Percentiles rank a stretch among this genome's conserved stretches.
These are phyloP conservation scores for Thelonectria discophora DNA, from an alignment of 2,329 filamentous ascomycete genomes.

Conservation along the genomic window DNA sequence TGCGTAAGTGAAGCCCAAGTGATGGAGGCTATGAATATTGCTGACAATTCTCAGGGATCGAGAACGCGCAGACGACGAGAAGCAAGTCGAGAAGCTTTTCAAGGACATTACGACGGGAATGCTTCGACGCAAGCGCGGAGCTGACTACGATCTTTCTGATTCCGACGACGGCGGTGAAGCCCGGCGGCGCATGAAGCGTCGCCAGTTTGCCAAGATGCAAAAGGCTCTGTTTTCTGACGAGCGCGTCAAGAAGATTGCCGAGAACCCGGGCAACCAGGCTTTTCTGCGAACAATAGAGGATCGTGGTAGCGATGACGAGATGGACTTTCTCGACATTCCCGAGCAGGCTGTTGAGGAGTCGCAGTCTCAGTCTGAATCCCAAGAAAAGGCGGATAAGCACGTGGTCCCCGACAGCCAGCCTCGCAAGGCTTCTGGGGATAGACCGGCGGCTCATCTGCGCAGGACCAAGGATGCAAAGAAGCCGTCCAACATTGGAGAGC, in stretches of 20 bases:
- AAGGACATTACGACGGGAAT: conserved; percentile 91
- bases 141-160: conserved; percentile 87
- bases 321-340: conserved; percentile 73
- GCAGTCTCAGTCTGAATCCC: conserved; percentile 49
- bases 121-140: conserved; percentile 82
- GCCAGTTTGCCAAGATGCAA: conserved; percentile 91
- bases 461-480: conserved; percentile 71
- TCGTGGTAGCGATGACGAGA: conserved; percentile 76
- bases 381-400: conserved; percentile 43
- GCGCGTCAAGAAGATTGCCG: conserved; percentile 87
- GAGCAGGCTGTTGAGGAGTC: conserved; percentile 44
- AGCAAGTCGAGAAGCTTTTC: conserved; percentile 88
- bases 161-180: conserved; percentile 88
- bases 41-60: conserved; percentile 67
- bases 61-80: conserved; percentile 82
- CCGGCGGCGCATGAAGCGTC: conserved; percentile 80
- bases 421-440: conserved; percentile 48
- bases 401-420: conserved; percentile 64
- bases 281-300: conserved; percentile 93
- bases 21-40: background rate
- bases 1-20: conserved; percentile 72
- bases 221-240: conserved; percentile 89
- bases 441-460: conserved; percentile 68
- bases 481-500: conserved; percentile 79
- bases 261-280: conserved; percentile 87